These are phyloP conservation scores for Agaricus blazei DNA, from an alignment of 768 basidiomycete genomes.

Conservation along the genomic window DNA sequence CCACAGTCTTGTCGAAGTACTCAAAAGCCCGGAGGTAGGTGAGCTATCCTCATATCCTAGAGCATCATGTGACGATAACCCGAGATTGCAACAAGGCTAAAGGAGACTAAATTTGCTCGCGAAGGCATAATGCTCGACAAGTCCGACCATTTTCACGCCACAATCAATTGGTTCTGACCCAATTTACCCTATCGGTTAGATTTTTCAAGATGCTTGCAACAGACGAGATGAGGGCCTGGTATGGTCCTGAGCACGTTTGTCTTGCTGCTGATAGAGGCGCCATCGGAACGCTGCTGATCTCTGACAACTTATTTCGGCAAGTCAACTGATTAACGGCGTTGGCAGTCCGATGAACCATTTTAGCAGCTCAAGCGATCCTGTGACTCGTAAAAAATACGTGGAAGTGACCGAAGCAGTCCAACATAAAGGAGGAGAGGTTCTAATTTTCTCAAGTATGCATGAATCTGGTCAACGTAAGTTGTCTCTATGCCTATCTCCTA, in stretches of 20 bases:
- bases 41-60: background rate
- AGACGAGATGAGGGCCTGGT: slow-evolving; percentile 98
- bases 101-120: slow-evolving; percentile 94
- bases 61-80: background rate
- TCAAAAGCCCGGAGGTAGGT: slow-evolving; percentile 89
- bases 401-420: slow-evolving; percentile 84
- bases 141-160: slow-evolving; percentile 29
- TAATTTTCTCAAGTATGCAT: slow-evolving; percentile 99
- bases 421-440: slow-evolving; percentile 84
- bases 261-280: slow-evolving; percentile 92
- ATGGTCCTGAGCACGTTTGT: slow-evolving; percentile 91
- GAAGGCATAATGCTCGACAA: slow-evolving; percentile 91
- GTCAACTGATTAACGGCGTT: slow-evolving; percentile 12
- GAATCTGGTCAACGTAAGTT: slow-evolving; percentile 94
- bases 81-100: slow-evolving; percentile 71
- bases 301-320: slow-evolving; percentile 90
- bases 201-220: slow-evolving; percentile 97
- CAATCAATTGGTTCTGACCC: background rate
- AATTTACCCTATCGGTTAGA: slow-evolving; percentile 31
- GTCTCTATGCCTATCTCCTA: background rate
- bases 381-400: slow-evolving; percentile 78
- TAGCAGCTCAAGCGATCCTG: slow-evolving; percentile 73
- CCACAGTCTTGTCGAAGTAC: slow-evolving; percentile 89
- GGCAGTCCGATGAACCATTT: background rate
- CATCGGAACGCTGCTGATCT: slow-evolving; percentile 90